Percentiles rank a stretch among this genome's conserved stretches.
Conservation (phyloP, 1,284 basidiomycete species). For the Pseudozyma sp. region DNA sequence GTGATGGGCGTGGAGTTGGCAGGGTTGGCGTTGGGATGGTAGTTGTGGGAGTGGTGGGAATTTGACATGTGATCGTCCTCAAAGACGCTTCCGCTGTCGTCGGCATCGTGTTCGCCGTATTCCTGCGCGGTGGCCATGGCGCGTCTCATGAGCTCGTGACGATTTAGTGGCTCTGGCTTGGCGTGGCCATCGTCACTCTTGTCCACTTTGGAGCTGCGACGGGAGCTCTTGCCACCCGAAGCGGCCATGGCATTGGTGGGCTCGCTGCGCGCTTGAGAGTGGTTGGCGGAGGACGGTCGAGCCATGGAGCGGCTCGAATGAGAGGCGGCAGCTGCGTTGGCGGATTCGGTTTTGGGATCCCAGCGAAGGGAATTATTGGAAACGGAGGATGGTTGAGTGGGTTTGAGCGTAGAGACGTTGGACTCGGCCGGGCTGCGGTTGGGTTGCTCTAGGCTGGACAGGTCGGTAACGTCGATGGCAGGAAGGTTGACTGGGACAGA, state of each 20-base stretch:
- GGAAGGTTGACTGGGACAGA: constrained; percentile 25
- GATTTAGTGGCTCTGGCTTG: constrained; percentile 47
- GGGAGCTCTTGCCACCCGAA: constrained; percentile 25
- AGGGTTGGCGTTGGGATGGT: constrained; percentile 5
- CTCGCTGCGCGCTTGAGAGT: constrained; percentile 29
- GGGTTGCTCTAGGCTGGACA: constrained; percentile 18
- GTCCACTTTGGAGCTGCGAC: constrained; percentile 39
- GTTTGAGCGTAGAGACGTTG: constrained; percentile 16
- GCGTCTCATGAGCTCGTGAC: constrained; percentile 64
- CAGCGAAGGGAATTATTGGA: constrained; percentile 4
- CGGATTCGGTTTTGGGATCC: constrained; percentile 1
- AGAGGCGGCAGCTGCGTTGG: not conserved
- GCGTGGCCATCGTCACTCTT: constrained; percentile 48
- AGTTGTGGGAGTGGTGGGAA: constrained; percentile 39
- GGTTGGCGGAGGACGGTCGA: constrained; percentile 23
- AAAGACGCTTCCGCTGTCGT: constrained; percentile 38
- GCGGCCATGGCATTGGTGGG: constrained; percentile 3
- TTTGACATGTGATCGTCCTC: constrained; percentile 40
- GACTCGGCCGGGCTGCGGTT: constrained; percentile 13
- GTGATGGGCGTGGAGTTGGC: constrained; percentile 34
- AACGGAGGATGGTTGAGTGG: not conserved
- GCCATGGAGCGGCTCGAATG: constrained; percentile 25
- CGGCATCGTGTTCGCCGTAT: constrained; percentile 13
- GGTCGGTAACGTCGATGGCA: constrained; percentile 48
- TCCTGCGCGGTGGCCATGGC: constrained; percentile 59